Base-by-base conservation (phyloP, 2,329 filamentous ascomycete species). In the Colletotrichum horii region DNA sequence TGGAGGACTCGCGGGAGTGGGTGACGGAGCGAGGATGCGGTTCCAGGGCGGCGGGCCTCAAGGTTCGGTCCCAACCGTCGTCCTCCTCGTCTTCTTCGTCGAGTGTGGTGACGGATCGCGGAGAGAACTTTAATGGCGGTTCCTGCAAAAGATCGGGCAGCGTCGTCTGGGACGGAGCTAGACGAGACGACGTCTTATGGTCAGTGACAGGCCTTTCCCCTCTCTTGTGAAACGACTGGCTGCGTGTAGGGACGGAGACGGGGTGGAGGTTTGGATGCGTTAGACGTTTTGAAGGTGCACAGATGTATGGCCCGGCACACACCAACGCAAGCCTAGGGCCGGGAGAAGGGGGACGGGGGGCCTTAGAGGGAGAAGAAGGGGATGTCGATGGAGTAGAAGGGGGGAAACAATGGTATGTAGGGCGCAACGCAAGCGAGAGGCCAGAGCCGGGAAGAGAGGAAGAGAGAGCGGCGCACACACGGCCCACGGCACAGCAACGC, bases 161-260 rank as follows among this genome's bases (percentile, higher is more conserved):
- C 85, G 89, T 87, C 85, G 89, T 87, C 87, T 91, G 89, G 83
- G 90, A 91, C 87, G 89, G 88, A 87, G 89, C 90, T 92, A 76
- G 70, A 77, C 72, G 67, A 76, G 76, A 72, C 55, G 74, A 74
- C 74, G 74, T 76, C 74, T 69, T 69, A 61, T 78, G 70, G 76
- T 78, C 38, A 78, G 77, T 74, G 68, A 70, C 72, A 72, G 66
- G 74, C 58, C 43, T 28, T 75, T 79, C 79, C 79, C 79, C 80
- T 80, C 75, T 80, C 78, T 78, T 79, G 82, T 83, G 81, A 81
- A 82, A 83, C 81, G 73, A 28, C 75, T 74, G 77, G 77, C 77
- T 78, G 77, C 61, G 77, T 15, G 22, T 30, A 79, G 76, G 79
- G 78, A 77, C 78, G 76, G 76, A 66, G 74, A 76, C 66, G 68